These are phyloP conservation scores for Xylariaceae sp. DNA, from an alignment of 2,329 filamentous ascomycete genomes.

Conservation along the genomic window DNA sequence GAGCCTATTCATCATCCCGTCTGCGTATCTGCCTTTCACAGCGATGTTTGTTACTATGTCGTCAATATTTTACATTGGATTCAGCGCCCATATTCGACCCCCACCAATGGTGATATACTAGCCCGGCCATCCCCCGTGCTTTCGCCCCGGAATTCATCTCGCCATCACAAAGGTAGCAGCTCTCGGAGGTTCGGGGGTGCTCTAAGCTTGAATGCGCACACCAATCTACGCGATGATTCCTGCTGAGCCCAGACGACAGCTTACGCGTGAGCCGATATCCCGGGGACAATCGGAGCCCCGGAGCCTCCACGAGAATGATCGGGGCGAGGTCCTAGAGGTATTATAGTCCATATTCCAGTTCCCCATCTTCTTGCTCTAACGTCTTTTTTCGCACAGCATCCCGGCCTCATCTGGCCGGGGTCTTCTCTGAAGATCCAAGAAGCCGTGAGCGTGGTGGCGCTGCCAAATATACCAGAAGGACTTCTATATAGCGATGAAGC, in stretches of 20 bases:
- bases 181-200: constrained; percentile 20
- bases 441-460: constrained; percentile 74
- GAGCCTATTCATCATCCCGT: too few species aligned
- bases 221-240: constrained; percentile 52
- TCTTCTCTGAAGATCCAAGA: constrained; percentile 55
- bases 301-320: too few species aligned
- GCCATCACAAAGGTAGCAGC: constrained; percentile 18
- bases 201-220: constrained; percentile 49
- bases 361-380: background rate
- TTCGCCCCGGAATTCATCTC: too few species aligned
- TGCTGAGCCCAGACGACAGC: constrained; percentile 55
- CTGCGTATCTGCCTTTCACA: too few species aligned
- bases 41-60: too few species aligned
- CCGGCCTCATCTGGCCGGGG: constrained; percentile 50
- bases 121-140: too few species aligned
- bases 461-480: constrained; percentile 65
- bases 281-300: too few species aligned
- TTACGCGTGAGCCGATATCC: background rate
- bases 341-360: background rate
- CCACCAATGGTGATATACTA: too few species aligned
- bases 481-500: constrained; percentile 49
- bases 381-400: background rate
- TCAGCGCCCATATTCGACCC: too few species aligned
- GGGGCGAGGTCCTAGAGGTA: too few species aligned
- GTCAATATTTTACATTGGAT: too few species aligned